Conservation (phyloP, 768 basidiomycete genomes). For the Panus rudis region DNA sequence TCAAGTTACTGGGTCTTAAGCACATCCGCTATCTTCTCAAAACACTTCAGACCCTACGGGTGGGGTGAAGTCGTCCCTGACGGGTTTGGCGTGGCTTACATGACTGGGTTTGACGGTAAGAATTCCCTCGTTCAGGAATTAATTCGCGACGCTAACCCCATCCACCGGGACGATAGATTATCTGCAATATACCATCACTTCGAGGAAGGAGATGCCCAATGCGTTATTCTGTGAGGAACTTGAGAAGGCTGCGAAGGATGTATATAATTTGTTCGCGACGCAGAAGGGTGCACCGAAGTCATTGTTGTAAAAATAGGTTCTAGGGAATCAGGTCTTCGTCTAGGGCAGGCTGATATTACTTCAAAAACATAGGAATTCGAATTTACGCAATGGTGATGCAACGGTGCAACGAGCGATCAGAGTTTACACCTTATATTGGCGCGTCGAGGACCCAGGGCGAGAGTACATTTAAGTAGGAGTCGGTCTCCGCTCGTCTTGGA, state of each 20-base stretch:
- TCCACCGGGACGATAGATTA: slow-evolving; percentile 40
- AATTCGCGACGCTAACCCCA: background rate
- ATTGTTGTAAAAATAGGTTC: background rate
- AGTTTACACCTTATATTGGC: too few relatives aligned
- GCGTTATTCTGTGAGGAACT: slow-evolving; percentile 68
- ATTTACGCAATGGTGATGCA: too few relatives aligned
- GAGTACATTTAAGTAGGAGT: too few relatives aligned
- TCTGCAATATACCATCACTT: slow-evolving; percentile 84
- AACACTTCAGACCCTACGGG: slow-evolving; percentile 77
- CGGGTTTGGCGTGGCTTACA: slow-evolving; percentile 92
- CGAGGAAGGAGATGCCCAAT: slow-evolving; percentile 79
- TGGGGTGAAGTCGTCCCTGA: slow-evolving; percentile 96
- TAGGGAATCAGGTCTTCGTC: too few relatives aligned
- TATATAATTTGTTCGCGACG: slow-evolving; percentile 47
- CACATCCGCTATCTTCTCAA: slow-evolving; percentile 85
- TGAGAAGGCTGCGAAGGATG: slow-evolving; percentile 52
- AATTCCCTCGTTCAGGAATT: background rate
- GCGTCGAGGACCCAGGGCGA: too few relatives aligned
- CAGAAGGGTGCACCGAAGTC: background rate
- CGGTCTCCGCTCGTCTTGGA: too few relatives aligned
- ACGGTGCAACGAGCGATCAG: too few relatives aligned
- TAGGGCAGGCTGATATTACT: too few relatives aligned
- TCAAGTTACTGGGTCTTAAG: slow-evolving; percentile 83
- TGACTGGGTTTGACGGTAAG: slow-evolving; percentile 52
- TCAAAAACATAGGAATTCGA: too few relatives aligned